Evolutionary conservation across 225 moss, liverwort and hornwort species (phyloP).

Genomic region (Polytrichum commune): DNA sequence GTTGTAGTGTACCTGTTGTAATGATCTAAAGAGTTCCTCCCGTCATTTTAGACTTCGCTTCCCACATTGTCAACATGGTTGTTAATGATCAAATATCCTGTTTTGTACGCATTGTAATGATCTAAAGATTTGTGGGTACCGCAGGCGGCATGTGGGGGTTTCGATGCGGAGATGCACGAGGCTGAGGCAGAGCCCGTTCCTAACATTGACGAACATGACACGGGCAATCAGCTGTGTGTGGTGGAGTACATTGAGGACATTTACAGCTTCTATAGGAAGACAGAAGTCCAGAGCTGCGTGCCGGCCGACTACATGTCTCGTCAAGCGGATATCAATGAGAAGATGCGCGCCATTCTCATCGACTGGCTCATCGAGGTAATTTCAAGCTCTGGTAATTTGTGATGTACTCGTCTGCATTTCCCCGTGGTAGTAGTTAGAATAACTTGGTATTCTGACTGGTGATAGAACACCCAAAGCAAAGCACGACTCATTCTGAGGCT

Average conservation of each 20-base stretch:
- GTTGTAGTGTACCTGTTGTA: no score
- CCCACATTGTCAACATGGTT: no score
- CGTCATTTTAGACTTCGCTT: no score
- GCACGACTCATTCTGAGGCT: neutral
- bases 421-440: no score
- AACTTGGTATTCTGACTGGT: no score
- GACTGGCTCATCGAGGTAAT: constrained; percentile 94
- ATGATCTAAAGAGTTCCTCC: no score
- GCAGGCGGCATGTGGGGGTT: constrained; percentile 47
- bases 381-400: neutral
- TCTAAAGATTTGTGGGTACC: no score
- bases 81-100: no score
- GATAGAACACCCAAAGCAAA: no score
- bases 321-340: constrained; percentile 86
- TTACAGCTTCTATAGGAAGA: constrained; percentile 82
- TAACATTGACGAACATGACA: constrained; percentile 77
- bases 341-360: constrained; percentile 89
- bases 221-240: constrained; percentile 74
- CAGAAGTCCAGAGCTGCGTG: constrained; percentile 86
- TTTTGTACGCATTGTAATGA: no score
- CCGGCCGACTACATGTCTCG: constrained; percentile 81
- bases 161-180: constrained; percentile 80
- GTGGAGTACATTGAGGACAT: constrained; percentile 92
- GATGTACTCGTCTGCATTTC: no score
- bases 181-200: constrained; percentile 60